phyloP scores from a whole-genome alignment of 1,284 basidiomycete genomes.

The Hemileia vastatrix region DNA sequence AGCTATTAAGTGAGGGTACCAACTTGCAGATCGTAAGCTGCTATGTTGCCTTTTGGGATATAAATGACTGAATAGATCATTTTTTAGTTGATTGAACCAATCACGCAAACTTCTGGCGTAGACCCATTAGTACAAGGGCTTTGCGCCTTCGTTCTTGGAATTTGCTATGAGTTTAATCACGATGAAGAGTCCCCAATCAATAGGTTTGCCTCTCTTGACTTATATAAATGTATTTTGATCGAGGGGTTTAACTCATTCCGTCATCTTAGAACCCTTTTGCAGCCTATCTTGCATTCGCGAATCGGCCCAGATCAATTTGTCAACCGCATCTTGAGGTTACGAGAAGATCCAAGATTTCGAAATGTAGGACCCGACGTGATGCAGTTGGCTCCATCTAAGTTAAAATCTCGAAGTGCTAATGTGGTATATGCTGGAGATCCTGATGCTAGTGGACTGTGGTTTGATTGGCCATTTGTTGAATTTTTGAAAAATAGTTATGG shows the following conservation, averaged over 20 bases:
- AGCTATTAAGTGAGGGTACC: conserved; percentile 76
- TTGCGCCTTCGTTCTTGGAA: conserved; percentile 80
- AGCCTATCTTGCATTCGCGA: conserved; percentile 72
- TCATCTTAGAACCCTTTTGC: conserved; percentile 59
- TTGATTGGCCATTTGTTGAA: conserved; percentile 97
- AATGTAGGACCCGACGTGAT: conserved; percentile 67
- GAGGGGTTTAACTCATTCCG: background rate
- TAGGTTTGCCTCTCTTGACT: conserved; percentile 50
- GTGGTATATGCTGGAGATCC: conserved; percentile 36
- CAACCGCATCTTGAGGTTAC: conserved; percentile 70
- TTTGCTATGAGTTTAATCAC: conserved; percentile 88
- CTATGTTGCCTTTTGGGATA: background rate
- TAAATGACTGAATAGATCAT: background rate
- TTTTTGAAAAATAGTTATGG: conserved; percentile 98
- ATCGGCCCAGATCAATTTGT: conserved; percentile 76
- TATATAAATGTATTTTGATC: background rate
- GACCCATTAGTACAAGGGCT: conserved; percentile 82
- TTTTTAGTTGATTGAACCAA: conserved; percentile 74
- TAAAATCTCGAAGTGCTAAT: conserved; percentile 23
- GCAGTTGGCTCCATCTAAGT: conserved; percentile 27
- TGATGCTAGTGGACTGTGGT: conserved; percentile 73
- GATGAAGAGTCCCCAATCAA: conserved; percentile 77
- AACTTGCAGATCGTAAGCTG: conserved; percentile 74
- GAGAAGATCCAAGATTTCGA: conserved; percentile 86
- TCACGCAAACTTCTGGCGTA: conserved; percentile 75